Conservation (phyloP, 768 basidiomycete genomes). For the Coprinellus aureogranulatus region DNA sequence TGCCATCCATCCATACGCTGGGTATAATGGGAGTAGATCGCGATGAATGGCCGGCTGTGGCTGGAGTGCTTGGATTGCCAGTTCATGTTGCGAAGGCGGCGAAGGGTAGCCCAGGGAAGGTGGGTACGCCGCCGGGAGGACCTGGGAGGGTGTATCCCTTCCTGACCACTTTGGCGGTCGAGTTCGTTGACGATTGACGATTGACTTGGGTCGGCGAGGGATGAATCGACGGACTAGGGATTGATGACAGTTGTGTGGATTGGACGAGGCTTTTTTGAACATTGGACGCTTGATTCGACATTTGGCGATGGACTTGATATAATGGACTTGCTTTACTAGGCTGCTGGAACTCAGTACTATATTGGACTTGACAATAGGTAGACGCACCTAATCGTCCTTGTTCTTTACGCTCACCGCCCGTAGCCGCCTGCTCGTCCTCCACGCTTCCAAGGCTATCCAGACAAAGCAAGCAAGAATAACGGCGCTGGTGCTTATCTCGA, state of each 20-base stretch:
- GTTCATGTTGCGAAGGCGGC: no score
- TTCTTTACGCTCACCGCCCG: not conserved
- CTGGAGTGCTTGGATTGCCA: constrained; percentile 7
- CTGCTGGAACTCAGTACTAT: no score
- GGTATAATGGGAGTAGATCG: not conserved
- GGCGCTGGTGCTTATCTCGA: constrained; percentile 40
- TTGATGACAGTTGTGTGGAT: no score
- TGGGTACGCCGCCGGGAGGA: not conserved
- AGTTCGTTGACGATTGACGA: not conserved
- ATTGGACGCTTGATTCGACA: no score
- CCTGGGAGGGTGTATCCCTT: not conserved
- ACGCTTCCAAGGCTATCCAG: constrained; percentile 31
- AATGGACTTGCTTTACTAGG: not conserved
- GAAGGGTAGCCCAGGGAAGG: not conserved
- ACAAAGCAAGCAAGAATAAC: constrained; percentile 40
- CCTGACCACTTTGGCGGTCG: not conserved
- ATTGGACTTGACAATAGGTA: no score
- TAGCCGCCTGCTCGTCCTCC: constrained; percentile 12
- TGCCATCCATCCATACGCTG: not conserved
- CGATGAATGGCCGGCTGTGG: constrained; percentile 2
- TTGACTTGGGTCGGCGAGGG: not conserved
- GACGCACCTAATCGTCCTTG: not conserved
- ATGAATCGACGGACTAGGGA: no score
- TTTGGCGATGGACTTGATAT: not conserved
- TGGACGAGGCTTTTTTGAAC: no score